Base-by-base conservation (phyloP, 768 basidiomycete species). In the Pleurotus tuber-regium region DNA sequence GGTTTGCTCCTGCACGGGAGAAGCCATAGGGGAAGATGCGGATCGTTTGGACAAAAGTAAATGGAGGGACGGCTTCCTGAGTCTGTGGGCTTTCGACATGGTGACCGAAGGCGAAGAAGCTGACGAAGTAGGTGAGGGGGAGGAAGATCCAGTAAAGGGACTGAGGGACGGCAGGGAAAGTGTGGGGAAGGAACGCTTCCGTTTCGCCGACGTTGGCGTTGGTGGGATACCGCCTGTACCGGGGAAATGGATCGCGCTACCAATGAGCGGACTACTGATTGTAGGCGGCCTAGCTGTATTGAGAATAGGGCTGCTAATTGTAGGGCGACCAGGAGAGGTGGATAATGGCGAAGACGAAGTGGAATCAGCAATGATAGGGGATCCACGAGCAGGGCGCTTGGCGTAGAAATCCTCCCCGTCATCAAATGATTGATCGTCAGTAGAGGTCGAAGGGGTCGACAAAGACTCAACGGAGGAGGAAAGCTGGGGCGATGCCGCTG, bases 51-150 rank as follows among this genome's bases (percentile, higher is more conserved):
- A 74, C 63, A 89, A 86, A 16, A 89, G 70, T 14, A 87, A 68
- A 43, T 82, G 81, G 51, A 89, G 66, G 2, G 87, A 89, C 0
- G 89, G 85, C 44, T 83, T 86, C 66, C 86, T 88, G 53, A 75
- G 47, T 59, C 73, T 63, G 52, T 70, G 72, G 49, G 63, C 64
- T 21, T 67, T 61, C 41, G 63, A 58, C 25, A 64, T 47, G 53
- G 61, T 12, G 62, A 62, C 54, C 14, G 62, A 54, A 60, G 55
- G 56, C 57, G 68, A 59, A 52, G 63, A 60, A 53, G 69, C 55
- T 4, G 71, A 59, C 33, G 69, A 54, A 8, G 59, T 54, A 44
- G 71, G 46, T 8, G 54, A 47, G 16, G 43, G 21, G 29, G 35
- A 24, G n/a, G 28, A 31, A 21, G 43, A 30, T 24, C 30, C 51